Evolutionary conservation across 768 basidiomycete species (phyloP).

Genomic region (Macrolepiota albuminosa): DNA sequence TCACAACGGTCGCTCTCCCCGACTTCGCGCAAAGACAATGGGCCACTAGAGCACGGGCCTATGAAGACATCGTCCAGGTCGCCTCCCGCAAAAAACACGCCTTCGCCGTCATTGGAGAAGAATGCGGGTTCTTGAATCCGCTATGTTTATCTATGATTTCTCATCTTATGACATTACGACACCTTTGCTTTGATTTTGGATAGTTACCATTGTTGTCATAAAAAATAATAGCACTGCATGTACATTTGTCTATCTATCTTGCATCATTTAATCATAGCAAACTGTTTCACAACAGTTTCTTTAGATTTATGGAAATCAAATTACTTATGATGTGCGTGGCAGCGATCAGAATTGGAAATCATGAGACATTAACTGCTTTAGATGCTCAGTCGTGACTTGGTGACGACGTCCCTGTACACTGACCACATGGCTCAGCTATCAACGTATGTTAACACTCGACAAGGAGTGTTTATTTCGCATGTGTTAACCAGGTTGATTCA

Average conservation of each 20-base stretch:
- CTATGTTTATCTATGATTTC: constrained; percentile 1
- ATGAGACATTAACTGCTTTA: neutral
- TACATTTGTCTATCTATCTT: constrained; percentile 10
- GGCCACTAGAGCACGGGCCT: constrained; percentile 49
- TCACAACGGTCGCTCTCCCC: constrained; percentile 46
- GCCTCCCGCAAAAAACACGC: constrained; percentile 45
- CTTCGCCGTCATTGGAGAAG: constrained; percentile 52
- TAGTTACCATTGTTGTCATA: neutral
- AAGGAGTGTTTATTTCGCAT: neutral
- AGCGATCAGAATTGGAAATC: neutral
- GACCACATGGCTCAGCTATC: neutral
- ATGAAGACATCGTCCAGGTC: constrained; percentile 37
- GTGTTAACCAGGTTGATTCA: neutral
- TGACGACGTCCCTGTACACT: neutral
- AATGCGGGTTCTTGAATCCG: constrained; percentile 20
- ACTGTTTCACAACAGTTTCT: neutral
- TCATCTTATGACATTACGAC: constrained; percentile 1
- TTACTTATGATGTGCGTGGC: neutral
- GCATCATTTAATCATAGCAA: constrained; percentile 4
- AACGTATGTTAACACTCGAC: neutral
- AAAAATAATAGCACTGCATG: constrained; percentile 2
- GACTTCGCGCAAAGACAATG: constrained; percentile 33
- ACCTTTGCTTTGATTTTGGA: neutral
- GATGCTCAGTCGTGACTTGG: neutral
- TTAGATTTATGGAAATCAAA: neutral